Evolutionary conservation across 169 alveolate species (phyloP), one percentile per base, ranked within the genome.

Genomic region (Plasmodium malariae): DNA sequence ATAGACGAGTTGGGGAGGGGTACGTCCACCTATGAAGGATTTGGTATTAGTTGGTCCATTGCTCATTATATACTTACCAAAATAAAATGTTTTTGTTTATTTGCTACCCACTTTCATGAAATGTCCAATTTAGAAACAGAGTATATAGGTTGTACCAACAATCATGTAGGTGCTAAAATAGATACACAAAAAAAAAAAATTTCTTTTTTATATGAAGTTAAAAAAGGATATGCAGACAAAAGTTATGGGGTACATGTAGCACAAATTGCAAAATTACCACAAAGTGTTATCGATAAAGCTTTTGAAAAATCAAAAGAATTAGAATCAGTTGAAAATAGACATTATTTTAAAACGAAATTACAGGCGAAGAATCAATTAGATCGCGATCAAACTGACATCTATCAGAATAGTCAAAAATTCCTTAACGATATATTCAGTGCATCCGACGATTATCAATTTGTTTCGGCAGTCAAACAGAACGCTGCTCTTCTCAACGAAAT

Each of bases 71-170:
- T 98, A 26, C 96, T 98, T 17, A 94, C 95, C 34, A 93, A 95
- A 65, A 95, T 97, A n/a, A 93, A 96, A 76, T 96, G 99, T 74
- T 98, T 95, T 94, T 97, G 99, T 45, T 94, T 98, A 26, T 98
- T 98, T 91, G 99, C 99, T 3, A 98, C 99, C 12, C 99, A 98
- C 89, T 98, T 98, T 92, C 99, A 97, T 89, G 99, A 98, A 91
- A 94, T 98, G 97, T 97, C 99, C 1, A 92, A 94, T n/a, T 89
- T 98, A 49, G 87, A 86, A 45, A 76, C 68, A 2, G 97, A 97
- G 86, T 96, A 97, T 36, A 87, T 93, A 73, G 96, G 98, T 87
- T 92, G 93, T 17, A 95, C 95, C n/a, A 92, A 94, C 88, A 95
- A 97, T 63, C 97, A 97, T 69, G 94, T 96, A 62, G 97, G 74